Evolutionary conservation across 805 yeast genomes (phyloP), one percentile per base, ranked within the genome.

Genomic region (Teunomyces lycoperdinae): DNA sequence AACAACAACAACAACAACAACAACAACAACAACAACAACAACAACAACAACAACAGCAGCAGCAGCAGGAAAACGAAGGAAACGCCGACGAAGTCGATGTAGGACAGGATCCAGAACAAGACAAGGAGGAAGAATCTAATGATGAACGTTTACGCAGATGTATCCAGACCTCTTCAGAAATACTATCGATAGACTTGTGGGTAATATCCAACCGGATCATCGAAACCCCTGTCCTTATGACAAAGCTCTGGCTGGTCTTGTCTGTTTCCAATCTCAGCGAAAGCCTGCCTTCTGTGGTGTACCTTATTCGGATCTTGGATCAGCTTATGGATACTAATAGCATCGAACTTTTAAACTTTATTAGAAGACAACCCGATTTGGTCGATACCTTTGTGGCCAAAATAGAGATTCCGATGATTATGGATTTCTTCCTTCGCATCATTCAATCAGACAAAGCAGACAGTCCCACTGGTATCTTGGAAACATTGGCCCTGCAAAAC

Each of bases 361-460:
- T 94, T 41, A 67, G 89, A 45, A 73, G 80, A 29, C 90, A 87
- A 61, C 76, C 80, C 1, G 72, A 77, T 55, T 71, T 94, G 50
- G 96, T 90, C 31, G 88, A 85, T 57, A 78, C 88, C 51, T 89
- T 92, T 63, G 73, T 92, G 66, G 78, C 77, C 46, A 96, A 92
- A 66, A 82, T 94, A 50, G 97, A 90, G 58, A 88, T 91, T 50
- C 97, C 98, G 3, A 90, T 96, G 43, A 68, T 94, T 49, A 91
- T 92, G 91, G 99, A 94, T 67, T 89, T 92, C 58, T 70, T 94
- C 48, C 73, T 94, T 48, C 87, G 92, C 63, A 84, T 94, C 16
- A 87, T 94, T 28, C 90, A 96, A 43, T 88, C 97, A 0, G 99
- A 94, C 68, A 91, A 89, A 66, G 86, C 92, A 2, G 96, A 89